Evolutionary conservation across 2,329 filamentous ascomycete genomes (phyloP), one percentile per base, ranked within the genome.

Genomic region (Hypocrella siamensis): DNA sequence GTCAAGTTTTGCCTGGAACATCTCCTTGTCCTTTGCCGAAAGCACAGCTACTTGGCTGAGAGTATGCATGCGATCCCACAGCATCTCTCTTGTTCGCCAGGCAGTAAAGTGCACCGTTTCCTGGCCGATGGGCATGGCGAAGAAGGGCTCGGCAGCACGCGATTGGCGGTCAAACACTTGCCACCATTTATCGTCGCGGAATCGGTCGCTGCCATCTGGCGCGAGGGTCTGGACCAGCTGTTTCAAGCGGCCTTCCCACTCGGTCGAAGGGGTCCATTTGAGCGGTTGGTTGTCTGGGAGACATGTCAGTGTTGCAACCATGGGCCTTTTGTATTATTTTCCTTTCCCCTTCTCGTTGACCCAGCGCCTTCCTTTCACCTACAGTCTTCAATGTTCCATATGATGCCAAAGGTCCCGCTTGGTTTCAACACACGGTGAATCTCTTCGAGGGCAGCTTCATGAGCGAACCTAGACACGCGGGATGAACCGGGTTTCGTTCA

Each of bases 321-420:
- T n/a, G n/a, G n/a, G n/a, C n/a, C n/a, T n/a, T n/a, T n/a, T n/a
- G n/a, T n/a, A n/a, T n/a, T n/a, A n/a, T n/a, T n/a, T n/a, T n/a
- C n/a, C n/a, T n/a, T n/a, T n/a, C n/a, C n/a, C n/a, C n/a, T n/a
- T n/a, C n/a, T n/a, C n/a, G n/a, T n/a, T n/a, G n/a, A 12, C 21
- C 21, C 21, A 22, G 7, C 11, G 17, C 12, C 5, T 24, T 28
- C 8, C 10, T 7, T 17, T 11, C 6, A 55, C 64, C 45, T 53
- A 76, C 75, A 81, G 40, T 79, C 73, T 48, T 82, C 77, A 36
- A 76, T 59, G 42, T 82, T 83, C 79, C 79, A 84, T 32, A 84
- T 74, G 48, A 80, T 51, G 11, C 72, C 78, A 18, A 84, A 58
- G 18, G 61, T 60, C 6, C 67, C 67, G 6, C 64, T 65, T 1